phyloP scores from a whole-genome alignment of 768 basidiomycete genomes.

The Floccularia luteovirens region DNA sequence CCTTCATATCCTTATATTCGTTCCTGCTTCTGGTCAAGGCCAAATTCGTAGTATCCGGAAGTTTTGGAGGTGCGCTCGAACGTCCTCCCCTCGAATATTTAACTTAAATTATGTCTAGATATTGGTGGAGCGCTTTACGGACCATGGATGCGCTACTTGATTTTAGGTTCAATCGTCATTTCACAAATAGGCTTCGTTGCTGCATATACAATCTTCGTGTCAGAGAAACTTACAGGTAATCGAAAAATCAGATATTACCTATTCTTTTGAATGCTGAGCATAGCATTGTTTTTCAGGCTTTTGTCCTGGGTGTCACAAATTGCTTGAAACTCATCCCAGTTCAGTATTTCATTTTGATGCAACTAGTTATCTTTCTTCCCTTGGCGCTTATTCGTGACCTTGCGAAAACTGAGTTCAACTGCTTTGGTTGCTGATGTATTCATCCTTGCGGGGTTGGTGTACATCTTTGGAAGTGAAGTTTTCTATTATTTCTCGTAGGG shows the following conservation, averaged over 20 bases:
- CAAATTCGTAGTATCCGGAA: conserved; percentile 84
- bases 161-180: conserved; percentile 79
- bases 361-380: conserved; percentile 84
- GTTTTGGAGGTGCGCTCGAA: conserved; percentile 84
- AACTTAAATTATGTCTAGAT: conserved; percentile 36
- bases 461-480: conserved; percentile 88
- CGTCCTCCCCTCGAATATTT: not conserved
- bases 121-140: conserved; percentile 93
- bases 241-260: conserved; percentile 1
- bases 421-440: conserved; percentile 93
- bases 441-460: conserved; percentile 82
- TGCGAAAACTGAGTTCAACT: conserved; percentile 88
- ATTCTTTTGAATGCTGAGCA: not conserved
- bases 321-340: conserved; percentile 64
- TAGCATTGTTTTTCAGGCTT: conserved; percentile 50
- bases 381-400: conserved; percentile 86
- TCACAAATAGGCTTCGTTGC: conserved; percentile 87
- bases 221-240: conserved; percentile 56
- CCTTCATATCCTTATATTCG: conserved; percentile 82
- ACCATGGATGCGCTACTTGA: conserved; percentile 85
- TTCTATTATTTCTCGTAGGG: conserved; percentile 52
- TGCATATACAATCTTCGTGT: conserved; percentile 95
- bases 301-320: conserved; percentile 73
- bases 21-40: conserved; percentile 88
- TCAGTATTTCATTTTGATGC: conserved; percentile 75